These are phyloP conservation scores for Magnolia officinalis DNA, from an alignment of 164 flowering plant genomes.

Conservation along the genomic window DNA sequence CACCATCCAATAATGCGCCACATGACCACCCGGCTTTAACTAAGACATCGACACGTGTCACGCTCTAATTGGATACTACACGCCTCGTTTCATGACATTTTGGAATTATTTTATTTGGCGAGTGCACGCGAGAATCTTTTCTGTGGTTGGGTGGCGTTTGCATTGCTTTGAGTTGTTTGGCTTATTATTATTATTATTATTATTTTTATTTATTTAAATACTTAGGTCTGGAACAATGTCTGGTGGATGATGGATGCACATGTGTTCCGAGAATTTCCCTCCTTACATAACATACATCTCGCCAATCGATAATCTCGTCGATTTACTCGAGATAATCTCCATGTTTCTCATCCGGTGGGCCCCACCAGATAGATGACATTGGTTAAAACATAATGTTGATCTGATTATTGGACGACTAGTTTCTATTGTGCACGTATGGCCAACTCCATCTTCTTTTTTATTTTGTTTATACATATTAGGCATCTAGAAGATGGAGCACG, in stretches of 20 bases:
- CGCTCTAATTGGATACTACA: neutral
- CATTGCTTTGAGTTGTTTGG: constrained; percentile 1
- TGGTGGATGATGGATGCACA: constrained; percentile 13
- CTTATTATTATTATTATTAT: neutral
- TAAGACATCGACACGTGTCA: neutral
- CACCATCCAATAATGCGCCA: constrained; percentile 15
- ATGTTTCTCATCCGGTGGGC: too few species aligned
- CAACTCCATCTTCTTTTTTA: too few species aligned
- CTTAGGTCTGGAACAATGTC: constrained; percentile 5
- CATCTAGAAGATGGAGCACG: neutral
- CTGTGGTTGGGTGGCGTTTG: constrained; percentile 10
- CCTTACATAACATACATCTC: too few species aligned
- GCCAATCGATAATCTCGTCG: too few species aligned
- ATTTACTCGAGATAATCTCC: too few species aligned
- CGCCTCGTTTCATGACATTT: neutral
- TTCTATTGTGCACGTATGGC: too few species aligned
- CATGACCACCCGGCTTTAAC: constrained; percentile 5
- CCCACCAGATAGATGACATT: too few species aligned
- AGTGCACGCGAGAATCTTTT: constrained; percentile 18
- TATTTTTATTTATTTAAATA: neutral
- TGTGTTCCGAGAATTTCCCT: neutral
- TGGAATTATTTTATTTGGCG: neutral
- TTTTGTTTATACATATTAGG: too few species aligned
- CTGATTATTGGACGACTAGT: too few species aligned
- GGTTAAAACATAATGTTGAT: too few species aligned